Base-by-base conservation (phyloP, 2,329 filamentous ascomycete genomes). In the Monilinia polystroma region DNA sequence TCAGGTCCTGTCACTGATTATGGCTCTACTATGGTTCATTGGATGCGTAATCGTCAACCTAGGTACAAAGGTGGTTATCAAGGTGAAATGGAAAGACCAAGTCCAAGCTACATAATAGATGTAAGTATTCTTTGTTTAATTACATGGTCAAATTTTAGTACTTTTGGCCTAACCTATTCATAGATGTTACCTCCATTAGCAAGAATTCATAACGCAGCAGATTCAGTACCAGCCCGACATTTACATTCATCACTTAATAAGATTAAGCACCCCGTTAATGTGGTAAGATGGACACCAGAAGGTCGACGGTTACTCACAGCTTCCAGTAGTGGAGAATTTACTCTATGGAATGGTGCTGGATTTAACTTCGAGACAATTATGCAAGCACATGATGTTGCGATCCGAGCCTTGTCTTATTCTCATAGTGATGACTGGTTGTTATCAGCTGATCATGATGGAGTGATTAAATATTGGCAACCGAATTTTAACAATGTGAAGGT, bases 361-460 rank as follows among this genome's bases (percentile, higher is more conserved):
- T 99, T 99, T 85, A 98, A 99, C 78, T 99, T 99, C 74, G 95
- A 99, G 80, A 98, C 95, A 4, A 97, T 99, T 38, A 97, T 97
- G 91, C 93, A 97, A 81, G 94, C 94, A 51, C 94, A 98, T 78
- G 94, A 97, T 79, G 88, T 89, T 66, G 91, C 92, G 49, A 93
- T 97, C 71, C 87, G 92, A 72, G 89, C 90, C 12, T 83, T 93
- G 56, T 87, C 88, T 71, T 99, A 97, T 81, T 96, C 95, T 2
- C 92, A 98, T 79, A 96, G 91, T 73, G 92, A 97, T 76, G 95
- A 99, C 79, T 99, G 95, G 94, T 83, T 99, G 16, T 86, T 99
- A 64, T 98, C 95, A 10, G 93, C 92, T 64, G 95, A 98, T 76
- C 93, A 98, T 78, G 93, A 95, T 73, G 95, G 95, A 66, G 85